These are phyloP conservation scores for Scutellaria barbata DNA, from an alignment of 257 asterid species.

Conservation along the genomic window DNA sequence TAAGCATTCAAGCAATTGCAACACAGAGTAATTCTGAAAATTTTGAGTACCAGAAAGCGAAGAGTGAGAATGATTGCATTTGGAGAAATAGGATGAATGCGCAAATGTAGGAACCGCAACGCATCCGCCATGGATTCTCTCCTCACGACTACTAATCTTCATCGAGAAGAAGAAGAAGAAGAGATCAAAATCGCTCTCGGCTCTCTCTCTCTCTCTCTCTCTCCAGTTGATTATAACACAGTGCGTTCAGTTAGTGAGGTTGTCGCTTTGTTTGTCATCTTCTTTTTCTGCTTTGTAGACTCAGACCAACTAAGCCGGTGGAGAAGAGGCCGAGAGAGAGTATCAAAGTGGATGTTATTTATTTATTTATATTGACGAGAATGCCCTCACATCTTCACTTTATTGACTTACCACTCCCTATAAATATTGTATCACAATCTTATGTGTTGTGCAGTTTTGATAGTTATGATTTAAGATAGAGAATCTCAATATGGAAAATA, in stretches of 20 bases:
- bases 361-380: conserved; percentile 9
- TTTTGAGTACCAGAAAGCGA: conserved; percentile 37
- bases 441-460: no score
- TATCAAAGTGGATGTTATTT: not conserved
- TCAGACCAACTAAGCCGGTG: conserved; percentile 38
- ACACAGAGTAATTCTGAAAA: not conserved
- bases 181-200: no score
- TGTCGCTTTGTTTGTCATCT: conserved; percentile 38
- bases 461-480: not conserved
- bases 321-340: not conserved
- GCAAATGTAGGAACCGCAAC: conserved; percentile 40
- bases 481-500: no score
- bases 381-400: not conserved
- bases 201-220: not conserved
- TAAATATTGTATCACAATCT: no score
- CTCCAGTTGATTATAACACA: conserved; percentile 26
- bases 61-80: conserved; percentile 41
- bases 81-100: conserved; percentile 44
- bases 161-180: not conserved
- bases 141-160: conserved; percentile 40
- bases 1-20: no score
- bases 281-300: conserved; percentile 21
- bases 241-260: conserved; percentile 16
- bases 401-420: no score
- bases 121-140: conserved; percentile 46